A percentile compares a stretch with the other conserved stretches of the same genome.
Evolutionary conservation across 441 rosid genomes (phyloP).

Genomic region (Isatis lusitanica): DNA sequence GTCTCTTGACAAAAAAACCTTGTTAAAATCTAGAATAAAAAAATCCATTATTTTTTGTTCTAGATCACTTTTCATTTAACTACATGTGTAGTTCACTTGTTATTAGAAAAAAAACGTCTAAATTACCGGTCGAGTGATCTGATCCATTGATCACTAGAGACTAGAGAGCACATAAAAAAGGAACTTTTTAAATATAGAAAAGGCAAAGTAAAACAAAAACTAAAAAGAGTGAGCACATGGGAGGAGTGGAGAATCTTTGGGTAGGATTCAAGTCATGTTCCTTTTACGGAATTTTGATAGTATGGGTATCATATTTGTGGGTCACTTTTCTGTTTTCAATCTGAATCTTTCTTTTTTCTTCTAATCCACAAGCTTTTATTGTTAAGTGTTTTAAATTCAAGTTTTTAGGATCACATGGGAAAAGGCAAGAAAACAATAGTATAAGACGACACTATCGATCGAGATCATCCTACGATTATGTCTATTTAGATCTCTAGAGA

Average conservation of each 20-base stretch:
- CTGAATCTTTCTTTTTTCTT: not conserved
- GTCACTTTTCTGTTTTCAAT: constrained; percentile 29
- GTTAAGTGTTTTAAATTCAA: not conserved
- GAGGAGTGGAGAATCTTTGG: constrained; percentile 43
- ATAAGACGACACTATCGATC: constrained; percentile 14
- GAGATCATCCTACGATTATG: constrained; percentile 2
- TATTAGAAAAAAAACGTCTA: too few species aligned
- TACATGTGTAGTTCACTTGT: too few species aligned
- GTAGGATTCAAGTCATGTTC: constrained; percentile 53
- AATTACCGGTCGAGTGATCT: too few species aligned
- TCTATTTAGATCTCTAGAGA: constrained; percentile 10
- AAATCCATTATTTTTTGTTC: too few species aligned
- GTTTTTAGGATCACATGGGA: constrained; percentile 19
- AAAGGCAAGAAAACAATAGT: constrained; percentile 17
- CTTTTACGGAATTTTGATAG: constrained; percentile 40
- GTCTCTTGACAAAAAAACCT: too few species aligned
- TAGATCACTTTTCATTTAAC: too few species aligned
- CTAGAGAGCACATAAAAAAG: constrained; percentile 28
- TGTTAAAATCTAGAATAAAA: too few species aligned
- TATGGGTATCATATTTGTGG: constrained; percentile 28
- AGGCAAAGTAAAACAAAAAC: constrained; percentile 44
- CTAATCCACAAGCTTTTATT: not conserved
- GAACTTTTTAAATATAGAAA: constrained; percentile 12
- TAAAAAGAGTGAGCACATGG: constrained; percentile 60
- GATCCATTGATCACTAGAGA: too few species aligned